Base-by-base conservation (phyloP, 495 filamentous ascomycete species). In the Thermochaetoides thermophila region DNA sequence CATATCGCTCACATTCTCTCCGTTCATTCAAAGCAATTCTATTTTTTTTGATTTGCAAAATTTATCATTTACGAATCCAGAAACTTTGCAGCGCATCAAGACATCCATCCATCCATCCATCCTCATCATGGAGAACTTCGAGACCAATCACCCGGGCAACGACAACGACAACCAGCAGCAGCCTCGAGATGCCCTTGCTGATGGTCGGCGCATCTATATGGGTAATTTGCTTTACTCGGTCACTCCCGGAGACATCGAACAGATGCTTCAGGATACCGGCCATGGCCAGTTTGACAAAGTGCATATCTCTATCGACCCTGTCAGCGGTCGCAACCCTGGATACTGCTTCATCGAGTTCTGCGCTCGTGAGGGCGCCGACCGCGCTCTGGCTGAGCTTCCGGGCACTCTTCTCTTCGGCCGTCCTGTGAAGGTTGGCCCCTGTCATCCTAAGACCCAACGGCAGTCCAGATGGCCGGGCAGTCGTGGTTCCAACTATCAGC, bases 341-440 rank as follows among this genome's bases (percentile, higher is more conserved):
- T 81, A 79, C 54, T 81, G 76, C 54, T 81, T 80, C 33, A 67
- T 79, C 31, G 74, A 81, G 42, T 63, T 80, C 32, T 37, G 54
- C 13, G 64, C 57, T 19, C 60, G 61, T 35, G 68, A 71, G n/a
- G 43, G 64, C 13, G 74, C 75, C 1, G 61, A 69, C n/a, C 50
- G 45, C 1, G 73, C 72, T 15, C 74, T 78, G 57, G 39, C 38
- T 13, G 49, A 64, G 17, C 50, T 77, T 16, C 61, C 71, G 37
- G 76, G 72, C 13, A 46, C 49, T 17, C 43, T 60, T 4, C 44
- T 77, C 27, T 58, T 68, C 17, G 65, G 68, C 24, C 65, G 76
- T 7, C 57, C 65, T 8, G 53, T 78, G 23, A 76, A 71, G 49
- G 63, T 76, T 39, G 69, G 70, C 38, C 74, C 73, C 3, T 74